Base-by-base conservation (phyloP, 225 moss, liverwort and hornwort genomes). In the Marchantia paleacea region DNA sequence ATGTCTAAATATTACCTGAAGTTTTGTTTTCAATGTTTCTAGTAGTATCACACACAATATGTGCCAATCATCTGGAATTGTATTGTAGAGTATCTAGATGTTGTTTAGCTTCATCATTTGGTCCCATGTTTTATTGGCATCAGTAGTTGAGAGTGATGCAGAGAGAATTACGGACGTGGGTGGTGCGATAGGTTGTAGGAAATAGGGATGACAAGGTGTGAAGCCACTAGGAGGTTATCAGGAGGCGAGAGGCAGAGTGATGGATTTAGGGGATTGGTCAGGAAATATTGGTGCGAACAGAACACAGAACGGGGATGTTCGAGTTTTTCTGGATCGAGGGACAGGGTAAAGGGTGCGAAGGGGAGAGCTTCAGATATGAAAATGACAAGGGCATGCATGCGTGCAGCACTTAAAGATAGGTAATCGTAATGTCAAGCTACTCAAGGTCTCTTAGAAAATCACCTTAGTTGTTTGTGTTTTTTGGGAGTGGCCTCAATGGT, bases 261-360 rank as follows among this genome's bases (percentile, higher is more conserved):
- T n/a, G 11, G 54, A 12, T 54, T 73, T 3, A 13, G 50, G 73
- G 53, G 25, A 24, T 12, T 13, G 2, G 73, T 22, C 3, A 28
- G 24, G 52, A 52, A 31, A 51, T 52, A 31, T 47, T 51, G n/a
- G n/a, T 55, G 54, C 54, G 28, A 12, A 74, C 74, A 26, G 13
- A 12, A 54, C 54, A 54, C 26, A 24, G 54, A 29, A 74, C n/a
- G 53, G 55, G 29, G 29, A 24, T 53, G 25, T 26, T 74, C 55
- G 74, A 74, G 74, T 6, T 55, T 73, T 29, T 74, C 55, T 74
- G 74, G 74, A 54, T 8, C 29, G 28, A 55, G 55, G 74, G 74
- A 54, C 74, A 74, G 74, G 74, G n/a, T 52, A 10, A 26, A 52
- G 73, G 47, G 73, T 52, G 73, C 73, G 73, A 53, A 73, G 22